Conservation (phyloP, 495 filamentous ascomycete species). For the Parachaetomium inaequale region DNA sequence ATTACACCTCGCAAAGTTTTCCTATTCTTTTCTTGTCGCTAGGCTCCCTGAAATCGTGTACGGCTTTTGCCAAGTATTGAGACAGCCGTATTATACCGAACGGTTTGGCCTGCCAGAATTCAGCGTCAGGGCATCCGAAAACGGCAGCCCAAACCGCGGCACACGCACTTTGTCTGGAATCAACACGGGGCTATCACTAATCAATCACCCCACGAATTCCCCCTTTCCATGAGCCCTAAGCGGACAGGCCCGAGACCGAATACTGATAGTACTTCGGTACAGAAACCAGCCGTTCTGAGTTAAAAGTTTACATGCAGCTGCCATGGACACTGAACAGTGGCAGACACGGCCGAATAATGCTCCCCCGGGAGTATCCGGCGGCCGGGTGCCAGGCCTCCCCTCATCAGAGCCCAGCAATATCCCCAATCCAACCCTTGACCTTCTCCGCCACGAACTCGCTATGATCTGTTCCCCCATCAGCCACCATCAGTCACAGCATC, state of each 20-base stretch:
- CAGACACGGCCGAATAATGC: not conserved
- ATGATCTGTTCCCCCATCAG: conserved; percentile 44
- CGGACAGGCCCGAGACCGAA: not conserved
- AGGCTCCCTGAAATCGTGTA: too few relatives aligned
- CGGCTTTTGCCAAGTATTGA: too few relatives aligned
- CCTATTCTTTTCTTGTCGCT: too few relatives aligned
- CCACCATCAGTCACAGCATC: not conserved
- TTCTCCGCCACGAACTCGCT: conserved; percentile 64
- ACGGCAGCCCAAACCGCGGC: too few relatives aligned
- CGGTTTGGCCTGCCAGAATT: not conserved
- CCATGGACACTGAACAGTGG: not conserved
- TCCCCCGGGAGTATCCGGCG: not conserved
- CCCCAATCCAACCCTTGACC: conserved; percentile 57
- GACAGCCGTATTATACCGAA: too few relatives aligned
- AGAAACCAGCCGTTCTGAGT: not conserved
- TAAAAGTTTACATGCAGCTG: not conserved
- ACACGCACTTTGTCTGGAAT: too few relatives aligned
- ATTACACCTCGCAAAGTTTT: not conserved
- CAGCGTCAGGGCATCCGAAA: not conserved
- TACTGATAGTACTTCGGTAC: not conserved
- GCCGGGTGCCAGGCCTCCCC: not conserved
- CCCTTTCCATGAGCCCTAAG: not conserved
- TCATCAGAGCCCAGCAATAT: conserved; percentile 40
- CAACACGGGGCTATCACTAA: too few relatives aligned
- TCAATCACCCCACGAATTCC: not conserved